These are phyloP conservation scores for Isoetes taiwanensis DNA, from an alignment of 75 land plant genomes.

Conservation along the genomic window DNA sequence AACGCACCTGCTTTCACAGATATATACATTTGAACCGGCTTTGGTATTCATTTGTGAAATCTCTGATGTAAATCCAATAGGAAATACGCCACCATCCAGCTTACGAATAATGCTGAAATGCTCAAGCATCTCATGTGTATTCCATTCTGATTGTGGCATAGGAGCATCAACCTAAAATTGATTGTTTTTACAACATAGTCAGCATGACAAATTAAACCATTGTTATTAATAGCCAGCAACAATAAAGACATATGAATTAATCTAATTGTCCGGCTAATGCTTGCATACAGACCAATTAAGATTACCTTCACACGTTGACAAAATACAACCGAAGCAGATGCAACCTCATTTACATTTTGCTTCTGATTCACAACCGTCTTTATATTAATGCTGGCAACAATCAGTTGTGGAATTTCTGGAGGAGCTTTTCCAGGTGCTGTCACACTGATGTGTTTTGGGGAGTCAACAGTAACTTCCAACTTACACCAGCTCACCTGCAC, in stretches of 20 bases:
- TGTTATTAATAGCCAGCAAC: background rate
- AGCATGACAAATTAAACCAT: background rate
- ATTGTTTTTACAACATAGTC: background rate
- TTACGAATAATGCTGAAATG: slow-evolving; percentile 85
- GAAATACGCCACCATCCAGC: slow-evolving; percentile 86
- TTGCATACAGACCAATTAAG: background rate
- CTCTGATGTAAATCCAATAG: slow-evolving; percentile 70
- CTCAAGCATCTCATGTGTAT: slow-evolving; percentile 45
- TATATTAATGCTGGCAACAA: slow-evolving; percentile 69
- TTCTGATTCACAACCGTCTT: slow-evolving; percentile 80
- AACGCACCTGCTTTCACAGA: slow-evolving; percentile 57
- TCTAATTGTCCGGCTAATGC: background rate
- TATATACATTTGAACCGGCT: slow-evolving; percentile 40
- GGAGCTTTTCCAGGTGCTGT: slow-evolving; percentile 31
- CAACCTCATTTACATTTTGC: slow-evolving; percentile 74
- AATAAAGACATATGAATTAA: background rate
- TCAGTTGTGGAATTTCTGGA: slow-evolving; percentile 60
- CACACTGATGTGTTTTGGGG: slow-evolving; percentile 48
- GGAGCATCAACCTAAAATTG: slow-evolving; percentile 64
- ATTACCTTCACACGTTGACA: slow-evolving; percentile 82
- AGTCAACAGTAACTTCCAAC: slow-evolving; percentile 68
- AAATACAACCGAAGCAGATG: slow-evolving; percentile 69
- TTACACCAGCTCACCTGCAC: slow-evolving; percentile 97
- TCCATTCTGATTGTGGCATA: slow-evolving; percentile 85
- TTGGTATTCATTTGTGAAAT: slow-evolving; percentile 60